These are phyloP conservation scores for Coemansia sp. DNA, from an alignment of 192 early-diverging fungal species.

Conservation along the genomic window DNA sequence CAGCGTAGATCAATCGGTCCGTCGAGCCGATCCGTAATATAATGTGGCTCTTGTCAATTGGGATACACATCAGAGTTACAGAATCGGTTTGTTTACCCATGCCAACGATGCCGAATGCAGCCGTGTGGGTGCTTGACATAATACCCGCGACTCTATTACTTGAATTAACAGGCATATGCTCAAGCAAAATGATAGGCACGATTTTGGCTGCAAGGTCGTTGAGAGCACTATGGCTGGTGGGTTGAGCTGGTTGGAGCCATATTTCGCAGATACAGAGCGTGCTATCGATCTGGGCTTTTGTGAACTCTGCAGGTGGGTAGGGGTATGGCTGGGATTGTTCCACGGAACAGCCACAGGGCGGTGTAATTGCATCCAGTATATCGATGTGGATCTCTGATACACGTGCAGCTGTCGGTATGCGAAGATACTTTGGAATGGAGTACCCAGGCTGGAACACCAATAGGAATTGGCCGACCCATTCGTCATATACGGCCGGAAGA, in stretches of 20 bases:
- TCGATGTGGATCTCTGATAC: conserved; percentile 28
- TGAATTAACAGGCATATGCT: conserved; percentile 16
- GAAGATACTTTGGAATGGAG: conserved; percentile 12
- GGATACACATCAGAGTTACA: conserved; percentile 31
- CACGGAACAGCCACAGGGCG: not conserved
- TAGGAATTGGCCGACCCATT: conserved; percentile 25
- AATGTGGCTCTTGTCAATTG: conserved; percentile 23
- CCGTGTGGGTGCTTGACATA: conserved; percentile 24
- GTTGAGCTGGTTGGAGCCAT: conserved; percentile 21
- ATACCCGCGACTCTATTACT: conserved; percentile 7
- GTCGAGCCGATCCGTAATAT: conserved; percentile 26
- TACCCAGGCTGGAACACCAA: conserved; percentile 31
- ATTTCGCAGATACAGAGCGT: conserved; percentile 31
- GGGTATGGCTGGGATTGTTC: not conserved
- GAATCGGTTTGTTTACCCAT: not conserved
- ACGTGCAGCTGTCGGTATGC: conserved; percentile 1
- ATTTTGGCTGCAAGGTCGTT: conserved; percentile 14
- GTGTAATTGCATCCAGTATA: conserved; percentile 22
- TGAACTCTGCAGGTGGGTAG: not conserved
- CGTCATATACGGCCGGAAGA: conserved; percentile 25
- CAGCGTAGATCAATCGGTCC: conserved; percentile 8
- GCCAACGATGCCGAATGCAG: conserved; percentile 25
- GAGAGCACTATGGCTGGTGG: not conserved
- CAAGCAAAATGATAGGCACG: conserved; percentile 31
- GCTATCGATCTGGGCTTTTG: not conserved